phyloP scores from a whole-genome alignment of 1,284 basidiomycete species.

The Agaricales sp. region DNA sequence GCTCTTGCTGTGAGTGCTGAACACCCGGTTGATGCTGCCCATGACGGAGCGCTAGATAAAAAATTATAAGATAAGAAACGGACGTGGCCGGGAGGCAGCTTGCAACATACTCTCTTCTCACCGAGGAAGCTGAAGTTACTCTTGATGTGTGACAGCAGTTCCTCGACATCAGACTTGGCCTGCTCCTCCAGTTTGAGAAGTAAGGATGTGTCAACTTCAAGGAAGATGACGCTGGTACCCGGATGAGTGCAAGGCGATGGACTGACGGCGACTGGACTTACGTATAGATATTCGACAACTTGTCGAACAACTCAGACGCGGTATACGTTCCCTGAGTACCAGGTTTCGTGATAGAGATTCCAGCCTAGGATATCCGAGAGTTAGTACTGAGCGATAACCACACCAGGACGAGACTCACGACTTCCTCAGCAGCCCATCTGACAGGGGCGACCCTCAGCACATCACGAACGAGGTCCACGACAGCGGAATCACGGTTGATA shows the following conservation, averaged over 20 bases:
- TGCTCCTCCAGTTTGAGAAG: conserved; percentile 42
- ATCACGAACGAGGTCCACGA: conserved; percentile 62
- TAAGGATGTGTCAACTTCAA: conserved; percentile 52
- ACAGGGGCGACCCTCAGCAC: conserved; percentile 60
- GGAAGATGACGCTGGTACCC: conserved; percentile 55
- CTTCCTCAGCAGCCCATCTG: conserved; percentile 54
- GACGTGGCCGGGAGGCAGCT: background rate
- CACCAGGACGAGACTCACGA: conserved; percentile 33
- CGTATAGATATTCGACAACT: conserved; percentile 62
- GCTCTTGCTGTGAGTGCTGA: background rate
- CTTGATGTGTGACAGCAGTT: conserved; percentile 50
- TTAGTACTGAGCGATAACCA: background rate
- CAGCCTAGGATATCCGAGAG: conserved; percentile 34
- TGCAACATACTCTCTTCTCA: conserved; percentile 14
- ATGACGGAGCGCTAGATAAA: background rate
- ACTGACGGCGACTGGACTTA: conserved; percentile 21
- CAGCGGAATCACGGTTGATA: conserved; percentile 36
- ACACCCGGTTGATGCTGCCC: background rate
- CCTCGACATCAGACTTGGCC: conserved; percentile 38
- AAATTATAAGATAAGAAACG: background rate
- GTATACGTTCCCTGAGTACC: conserved; percentile 48
- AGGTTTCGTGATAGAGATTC: conserved; percentile 59
- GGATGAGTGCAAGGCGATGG: background rate
- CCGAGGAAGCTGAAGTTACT: conserved; percentile 20
- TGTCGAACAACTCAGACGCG: conserved; percentile 47